These are phyloP conservation scores for Cryphonectria parasitica DNA, from an alignment of 2,329 filamentous ascomycete species.

Conservation along the genomic window DNA sequence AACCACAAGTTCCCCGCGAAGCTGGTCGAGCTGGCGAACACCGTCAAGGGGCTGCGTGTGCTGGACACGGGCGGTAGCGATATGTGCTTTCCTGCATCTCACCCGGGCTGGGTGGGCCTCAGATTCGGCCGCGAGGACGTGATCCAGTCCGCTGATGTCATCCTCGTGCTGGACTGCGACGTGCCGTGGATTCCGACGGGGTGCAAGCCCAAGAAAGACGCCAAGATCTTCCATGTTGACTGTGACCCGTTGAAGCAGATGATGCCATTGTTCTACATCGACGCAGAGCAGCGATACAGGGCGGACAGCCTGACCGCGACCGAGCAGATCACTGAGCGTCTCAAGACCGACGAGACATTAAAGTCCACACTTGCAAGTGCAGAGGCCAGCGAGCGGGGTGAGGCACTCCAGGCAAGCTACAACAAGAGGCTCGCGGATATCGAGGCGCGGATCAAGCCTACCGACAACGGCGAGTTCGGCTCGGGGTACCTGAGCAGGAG, in stretches of 20 bases:
- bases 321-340: slow-evolving; percentile 68
- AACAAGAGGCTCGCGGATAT: slow-evolving; percentile 63
- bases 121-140: slow-evolving; percentile 74
- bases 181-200: slow-evolving; percentile 92
- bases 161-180: slow-evolving; percentile 85
- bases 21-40: slow-evolving; percentile 69
- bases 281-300: slow-evolving; percentile 66
- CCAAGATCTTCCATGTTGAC: slow-evolving; percentile 66
- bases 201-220: slow-evolving; percentile 56
- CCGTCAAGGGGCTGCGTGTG: slow-evolving; percentile 69
- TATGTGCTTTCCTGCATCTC: slow-evolving; percentile 78
- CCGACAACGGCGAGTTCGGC: slow-evolving; percentile 64
- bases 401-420: slow-evolving; percentile 61
- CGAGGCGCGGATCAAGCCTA: slow-evolving; percentile 57
- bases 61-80: slow-evolving; percentile 78
- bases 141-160: slow-evolving; percentile 79
- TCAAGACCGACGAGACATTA: slow-evolving; percentile 52
- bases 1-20: slow-evolving; percentile 66
- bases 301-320: slow-evolving; percentile 69
- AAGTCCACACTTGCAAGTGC: slow-evolving; percentile 45
- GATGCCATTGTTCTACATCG: slow-evolving; percentile 75
- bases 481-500: slow-evolving; percentile 49
- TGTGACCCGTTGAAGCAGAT: slow-evolving; percentile 70
- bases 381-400: slow-evolving; percentile 49
- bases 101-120: slow-evolving; percentile 70